Evolutionary conservation across 176 grass and related monocot genomes (phyloP).

Genomic region (Poa pratensis): DNA sequence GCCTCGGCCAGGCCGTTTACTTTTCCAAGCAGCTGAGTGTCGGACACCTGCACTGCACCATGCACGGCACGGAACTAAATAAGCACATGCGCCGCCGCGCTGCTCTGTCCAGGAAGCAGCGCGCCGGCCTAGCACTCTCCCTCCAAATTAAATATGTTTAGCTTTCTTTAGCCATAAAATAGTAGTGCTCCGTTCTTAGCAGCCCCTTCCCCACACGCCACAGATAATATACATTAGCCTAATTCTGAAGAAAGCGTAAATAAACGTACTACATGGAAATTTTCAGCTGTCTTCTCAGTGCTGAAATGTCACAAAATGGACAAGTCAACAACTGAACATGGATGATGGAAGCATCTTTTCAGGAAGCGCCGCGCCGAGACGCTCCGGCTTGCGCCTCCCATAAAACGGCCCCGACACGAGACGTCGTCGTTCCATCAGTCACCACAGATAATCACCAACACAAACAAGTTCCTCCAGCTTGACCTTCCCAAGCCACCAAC

Average conservation of each 20-base stretch:
- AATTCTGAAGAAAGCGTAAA: too few relatives aligned
- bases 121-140: not conserved
- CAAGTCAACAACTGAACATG: not conserved
- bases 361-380: conserved; percentile 29
- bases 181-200: too few relatives aligned
- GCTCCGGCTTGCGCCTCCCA: not conserved
- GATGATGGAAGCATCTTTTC: not conserved
- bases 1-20: not conserved
- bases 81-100: too few relatives aligned
- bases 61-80: too few relatives aligned
- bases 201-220: too few relatives aligned
- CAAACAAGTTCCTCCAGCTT: not conserved
- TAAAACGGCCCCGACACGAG: not conserved
- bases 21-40: too few relatives aligned
- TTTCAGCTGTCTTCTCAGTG: not conserved
- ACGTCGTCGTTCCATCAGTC: not conserved
- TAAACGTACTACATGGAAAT: not conserved
- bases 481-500: not conserved
- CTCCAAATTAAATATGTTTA: too few relatives aligned
- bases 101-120: not conserved
- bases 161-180: too few relatives aligned
- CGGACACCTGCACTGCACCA: too few relatives aligned
- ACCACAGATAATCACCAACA: not conserved
- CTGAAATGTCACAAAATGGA: not conserved
- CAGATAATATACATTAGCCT: too few relatives aligned